These are phyloP conservation scores for Globisporangium nunn DNA, from an alignment of 352 stramenopile genomes.

Conservation along the genomic window DNA sequence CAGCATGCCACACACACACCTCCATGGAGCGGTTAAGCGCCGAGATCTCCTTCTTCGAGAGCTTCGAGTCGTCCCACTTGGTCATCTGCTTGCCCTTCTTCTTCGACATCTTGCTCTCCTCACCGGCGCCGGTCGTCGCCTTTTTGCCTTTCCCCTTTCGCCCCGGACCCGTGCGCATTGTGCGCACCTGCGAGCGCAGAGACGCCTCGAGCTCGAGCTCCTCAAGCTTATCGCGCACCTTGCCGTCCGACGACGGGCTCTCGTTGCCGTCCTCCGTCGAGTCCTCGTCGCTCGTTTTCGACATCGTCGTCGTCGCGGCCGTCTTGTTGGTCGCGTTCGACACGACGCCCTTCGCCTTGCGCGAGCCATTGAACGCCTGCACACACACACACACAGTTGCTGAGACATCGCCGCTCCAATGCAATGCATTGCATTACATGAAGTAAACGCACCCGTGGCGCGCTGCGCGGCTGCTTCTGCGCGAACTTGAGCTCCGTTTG, in stretches of 20 bases:
- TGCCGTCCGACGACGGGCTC: constrained; percentile 34
- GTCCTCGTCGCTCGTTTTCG: constrained; percentile 34
- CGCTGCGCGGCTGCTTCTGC: constrained; percentile 51
- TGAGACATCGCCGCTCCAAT: too few species aligned
- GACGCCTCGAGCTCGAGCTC: constrained; percentile 49
- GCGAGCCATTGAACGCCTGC: constrained; percentile 54
- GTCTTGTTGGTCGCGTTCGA: constrained; percentile 45
- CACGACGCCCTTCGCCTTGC: constrained; percentile 49
- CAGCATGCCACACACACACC: constrained; percentile 20
- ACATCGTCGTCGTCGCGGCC: constrained; percentile 18
- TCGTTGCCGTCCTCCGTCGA: constrained; percentile 64
- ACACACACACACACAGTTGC: neutral
- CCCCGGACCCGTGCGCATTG: constrained; percentile 62
- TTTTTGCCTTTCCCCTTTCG: constrained; percentile 57
- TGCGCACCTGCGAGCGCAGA: constrained; percentile 31
- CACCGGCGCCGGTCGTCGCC: constrained; percentile 14
- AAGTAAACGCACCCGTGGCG: constrained; percentile 30
- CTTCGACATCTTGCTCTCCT: constrained; percentile 31
- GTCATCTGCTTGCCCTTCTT: constrained; percentile 74
- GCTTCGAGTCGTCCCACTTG: constrained; percentile 81
- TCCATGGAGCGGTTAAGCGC: constrained; percentile 64
- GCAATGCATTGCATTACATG: too few species aligned
- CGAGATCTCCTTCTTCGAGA: constrained; percentile 78
- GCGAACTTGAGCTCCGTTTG: constrained; percentile 61
- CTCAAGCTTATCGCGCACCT: constrained; percentile 45